Base-by-base conservation (phyloP, 768 basidiomycete genomes). In the Cantharellus anzutake region DNA sequence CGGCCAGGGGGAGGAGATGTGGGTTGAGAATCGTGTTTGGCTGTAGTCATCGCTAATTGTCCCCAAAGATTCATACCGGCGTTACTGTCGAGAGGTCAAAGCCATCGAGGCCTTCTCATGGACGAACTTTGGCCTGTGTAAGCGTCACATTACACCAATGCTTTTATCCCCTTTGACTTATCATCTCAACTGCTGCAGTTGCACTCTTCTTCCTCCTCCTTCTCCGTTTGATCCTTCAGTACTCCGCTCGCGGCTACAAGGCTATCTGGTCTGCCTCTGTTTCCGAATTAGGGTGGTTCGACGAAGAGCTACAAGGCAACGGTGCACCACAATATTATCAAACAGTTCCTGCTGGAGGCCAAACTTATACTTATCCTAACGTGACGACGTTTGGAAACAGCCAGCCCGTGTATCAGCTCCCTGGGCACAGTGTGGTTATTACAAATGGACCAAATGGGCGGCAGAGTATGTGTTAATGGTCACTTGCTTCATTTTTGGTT, bases 61-160 rank as follows among this genome's bases (percentile, higher is more conserved):
- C 16, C 42, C n/a, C 4, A 11, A 4, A 62, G 61, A 53, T 16
- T 61, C 61, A 2, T 14, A 59, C 14, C 41, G 41, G 16, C 50
- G 57, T 37, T 62, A 42, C 34, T 62, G 61, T 56, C 61, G 61
- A 14, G 51, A 62, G 50, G 56, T 48, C 39, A 62, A 62, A 51
- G 60, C 55, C 34, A 60, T 62, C 52, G 50, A 59, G 60, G 59
- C 61, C 48, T 62, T 62, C 51, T 62, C 61, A 3, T 63, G 63
- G 38, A 48, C 56, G 7, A 61, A 63, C 7, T 63, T 63, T 41
- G 59, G 48, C 38, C 35, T 63, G 35, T 42, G 61, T 63, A 51
- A 42, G 62, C 38, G 14, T 57, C 41, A 5, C 37, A 41, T 7
- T 7, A 56, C 34, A 7, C 7, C 16, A 35, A 2, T 35, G 7